Percentiles rank a stretch among this genome's conserved stretches.
Conservation (phyloP, 768 basidiomycete genomes). For the Dentipellis fragilis region DNA sequence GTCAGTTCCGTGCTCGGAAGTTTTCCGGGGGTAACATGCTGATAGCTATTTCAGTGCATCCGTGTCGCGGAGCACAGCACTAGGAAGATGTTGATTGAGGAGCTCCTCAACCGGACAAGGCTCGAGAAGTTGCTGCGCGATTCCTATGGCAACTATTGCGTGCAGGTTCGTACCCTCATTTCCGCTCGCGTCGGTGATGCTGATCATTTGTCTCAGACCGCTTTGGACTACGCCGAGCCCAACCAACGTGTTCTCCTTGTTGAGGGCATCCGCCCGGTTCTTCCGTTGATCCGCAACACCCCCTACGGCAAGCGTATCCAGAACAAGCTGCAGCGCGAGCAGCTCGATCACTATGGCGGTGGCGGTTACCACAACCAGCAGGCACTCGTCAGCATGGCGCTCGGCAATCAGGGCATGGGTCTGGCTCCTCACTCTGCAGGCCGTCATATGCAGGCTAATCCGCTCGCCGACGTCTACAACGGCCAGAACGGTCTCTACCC, state of each 20-base stretch:
- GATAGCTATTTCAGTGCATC: conserved; percentile 36
- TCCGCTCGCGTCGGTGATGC: not conserved
- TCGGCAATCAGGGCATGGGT: conserved; percentile 47
- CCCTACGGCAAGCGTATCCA: conserved; percentile 99
- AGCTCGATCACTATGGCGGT: conserved; percentile 56
- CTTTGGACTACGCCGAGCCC: conserved; percentile 96
- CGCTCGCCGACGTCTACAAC: conserved; percentile 57
- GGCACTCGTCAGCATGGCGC: conserved; percentile 45
- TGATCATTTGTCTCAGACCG: conserved; percentile 49
- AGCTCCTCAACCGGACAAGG: conserved; percentile 87
- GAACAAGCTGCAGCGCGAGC: conserved; percentile 94
- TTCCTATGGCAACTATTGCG: conserved; percentile 94
- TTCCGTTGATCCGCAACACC: conserved; percentile 97
- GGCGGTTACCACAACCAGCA: conserved; percentile 50
- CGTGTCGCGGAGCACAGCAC: conserved; percentile 95
- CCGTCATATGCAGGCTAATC: conserved; percentile 48
- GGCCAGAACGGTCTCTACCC: conserved; percentile 53
- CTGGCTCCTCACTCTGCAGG: conserved; percentile 25
- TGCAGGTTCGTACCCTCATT: conserved; percentile 45
- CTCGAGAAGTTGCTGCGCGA: conserved; percentile 94
- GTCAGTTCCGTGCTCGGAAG: conserved; percentile 23
- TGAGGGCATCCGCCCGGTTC: conserved; percentile 95
- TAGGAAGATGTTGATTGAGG: conserved; percentile 89
- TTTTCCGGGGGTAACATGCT: no score
- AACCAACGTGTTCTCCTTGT: conserved; percentile 84